Conservation (phyloP, 2,329 filamentous ascomycete species). For the Ceratocystis cubensis region DNA sequence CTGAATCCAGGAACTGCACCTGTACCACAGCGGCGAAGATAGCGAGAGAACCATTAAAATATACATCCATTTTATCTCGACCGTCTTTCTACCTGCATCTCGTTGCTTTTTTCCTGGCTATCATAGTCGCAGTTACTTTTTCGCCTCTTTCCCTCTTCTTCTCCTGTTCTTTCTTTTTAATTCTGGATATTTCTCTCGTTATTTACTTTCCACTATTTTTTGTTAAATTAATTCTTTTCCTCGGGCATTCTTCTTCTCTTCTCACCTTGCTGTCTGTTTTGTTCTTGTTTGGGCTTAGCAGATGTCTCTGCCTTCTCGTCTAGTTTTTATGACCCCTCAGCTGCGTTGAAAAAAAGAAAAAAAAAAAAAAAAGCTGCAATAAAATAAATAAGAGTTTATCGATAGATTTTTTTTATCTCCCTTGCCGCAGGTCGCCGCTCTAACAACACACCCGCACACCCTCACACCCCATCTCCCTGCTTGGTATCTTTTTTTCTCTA, state of each 20-base stretch:
- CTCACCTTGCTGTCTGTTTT: not conserved
- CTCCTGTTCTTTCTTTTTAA: not conserved
- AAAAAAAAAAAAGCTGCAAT: too few species aligned
- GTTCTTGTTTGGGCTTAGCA: constrained; percentile 14
- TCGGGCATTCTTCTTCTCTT: not conserved
- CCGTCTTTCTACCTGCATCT: not conserved
- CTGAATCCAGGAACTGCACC: not conserved
- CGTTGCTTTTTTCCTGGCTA: not conserved
- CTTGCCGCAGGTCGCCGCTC: not conserved
- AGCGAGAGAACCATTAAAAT: too few species aligned
- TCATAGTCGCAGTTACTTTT: not conserved
- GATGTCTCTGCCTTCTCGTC: constrained; percentile 15
- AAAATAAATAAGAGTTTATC: not conserved
- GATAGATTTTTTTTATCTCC: not conserved
- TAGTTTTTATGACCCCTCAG: constrained; percentile 10
- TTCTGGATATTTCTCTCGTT: not conserved
- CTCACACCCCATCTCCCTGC: not conserved
- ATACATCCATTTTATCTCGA: not conserved
- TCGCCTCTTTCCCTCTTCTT: not conserved
- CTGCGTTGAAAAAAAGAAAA: not conserved
- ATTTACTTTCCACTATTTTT: not conserved
- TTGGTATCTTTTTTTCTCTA: not conserved
- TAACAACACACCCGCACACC: not conserved
- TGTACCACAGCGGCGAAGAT: too few species aligned
- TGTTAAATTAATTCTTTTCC: not conserved